Evolutionary conservation across 768 basidiomycete species (phyloP).

Genomic region (Boletellus ananiceps): DNA sequence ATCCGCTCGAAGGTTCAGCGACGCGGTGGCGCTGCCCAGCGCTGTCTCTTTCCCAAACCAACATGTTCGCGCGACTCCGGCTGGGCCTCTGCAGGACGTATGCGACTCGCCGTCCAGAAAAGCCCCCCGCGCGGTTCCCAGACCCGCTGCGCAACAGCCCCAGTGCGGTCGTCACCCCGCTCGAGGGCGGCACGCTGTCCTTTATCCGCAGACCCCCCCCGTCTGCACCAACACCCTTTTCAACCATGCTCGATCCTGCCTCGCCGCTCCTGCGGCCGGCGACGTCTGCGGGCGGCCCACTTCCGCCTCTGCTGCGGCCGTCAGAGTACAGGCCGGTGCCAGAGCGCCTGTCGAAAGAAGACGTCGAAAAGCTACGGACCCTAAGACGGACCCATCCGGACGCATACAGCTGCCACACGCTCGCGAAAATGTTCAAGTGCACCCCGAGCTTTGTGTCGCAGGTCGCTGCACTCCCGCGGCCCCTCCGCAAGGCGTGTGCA

Average conservation of each 20-base stretch:
- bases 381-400: constrained; percentile 56
- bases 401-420: constrained; percentile 54
- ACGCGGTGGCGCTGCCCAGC: too few relatives aligned
- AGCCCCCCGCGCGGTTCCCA: constrained; percentile 49
- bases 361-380: constrained; percentile 51
- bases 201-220: constrained; percentile 87
- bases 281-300: constrained; percentile 24
- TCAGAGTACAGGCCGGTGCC: constrained; percentile 31
- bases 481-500: constrained; percentile 41
- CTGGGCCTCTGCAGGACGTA: constrained; percentile 34
- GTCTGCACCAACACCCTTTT: constrained; percentile 66
- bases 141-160: constrained; percentile 56
- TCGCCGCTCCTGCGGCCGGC: constrained; percentile 63
- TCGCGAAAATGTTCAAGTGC: constrained; percentile 77
- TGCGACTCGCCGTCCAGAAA: constrained; percentile 37
- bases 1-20: too few relatives aligned
- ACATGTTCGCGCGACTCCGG: neutral
- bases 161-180: constrained; percentile 44
- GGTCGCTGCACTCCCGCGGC: constrained; percentile 57
- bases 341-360: constrained; percentile 46
- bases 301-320: constrained; percentile 49
- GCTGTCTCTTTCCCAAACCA: neutral
- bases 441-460: constrained; percentile 61
- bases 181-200: constrained; percentile 56
- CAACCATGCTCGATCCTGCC: constrained; percentile 61